These are phyloP conservation scores for Mucor lusitanicus DNA, from an alignment of 371 early-diverging fungal genomes.

Conservation along the genomic window DNA sequence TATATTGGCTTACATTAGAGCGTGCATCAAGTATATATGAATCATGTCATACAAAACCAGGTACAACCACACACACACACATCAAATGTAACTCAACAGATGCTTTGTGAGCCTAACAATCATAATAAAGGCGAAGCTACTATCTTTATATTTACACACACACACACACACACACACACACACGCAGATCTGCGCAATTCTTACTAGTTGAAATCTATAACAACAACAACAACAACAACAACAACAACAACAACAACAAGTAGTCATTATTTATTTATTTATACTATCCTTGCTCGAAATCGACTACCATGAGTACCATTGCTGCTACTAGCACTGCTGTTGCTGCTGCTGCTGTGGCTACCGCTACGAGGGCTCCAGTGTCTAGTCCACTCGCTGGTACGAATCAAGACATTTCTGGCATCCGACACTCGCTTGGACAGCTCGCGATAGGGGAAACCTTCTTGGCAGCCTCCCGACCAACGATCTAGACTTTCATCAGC, in stretches of 20 bases:
- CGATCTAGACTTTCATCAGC: conserved; percentile 22
- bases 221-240: neutral
- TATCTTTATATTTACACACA: neutral
- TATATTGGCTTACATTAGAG: neutral
- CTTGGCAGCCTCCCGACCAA: conserved; percentile 11
- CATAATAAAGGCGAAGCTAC: neutral
- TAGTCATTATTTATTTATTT: neutral
- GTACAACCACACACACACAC: neutral
- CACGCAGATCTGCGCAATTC: neutral
- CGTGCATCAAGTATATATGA: neutral
- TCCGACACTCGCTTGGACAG: conserved; percentile 14
- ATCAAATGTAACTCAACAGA: neutral
- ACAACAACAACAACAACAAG: neutral
- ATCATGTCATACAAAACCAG: neutral
- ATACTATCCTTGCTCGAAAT: neutral
- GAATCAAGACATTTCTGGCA: conserved; percentile 3
- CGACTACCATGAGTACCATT: neutral
- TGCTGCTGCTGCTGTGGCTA: neutral
- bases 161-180: neutral
- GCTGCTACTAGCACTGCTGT: neutral
- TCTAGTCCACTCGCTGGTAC: conserved; percentile 26
- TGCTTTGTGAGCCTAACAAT: neutral
- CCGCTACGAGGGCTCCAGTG: conserved; percentile 24
- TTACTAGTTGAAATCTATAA: neutral
- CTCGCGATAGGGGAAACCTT: conserved; percentile 26